phyloP scores from a whole-genome alignment of 75 land plant genomes.

The Sequoiadendron giganteum region DNA sequence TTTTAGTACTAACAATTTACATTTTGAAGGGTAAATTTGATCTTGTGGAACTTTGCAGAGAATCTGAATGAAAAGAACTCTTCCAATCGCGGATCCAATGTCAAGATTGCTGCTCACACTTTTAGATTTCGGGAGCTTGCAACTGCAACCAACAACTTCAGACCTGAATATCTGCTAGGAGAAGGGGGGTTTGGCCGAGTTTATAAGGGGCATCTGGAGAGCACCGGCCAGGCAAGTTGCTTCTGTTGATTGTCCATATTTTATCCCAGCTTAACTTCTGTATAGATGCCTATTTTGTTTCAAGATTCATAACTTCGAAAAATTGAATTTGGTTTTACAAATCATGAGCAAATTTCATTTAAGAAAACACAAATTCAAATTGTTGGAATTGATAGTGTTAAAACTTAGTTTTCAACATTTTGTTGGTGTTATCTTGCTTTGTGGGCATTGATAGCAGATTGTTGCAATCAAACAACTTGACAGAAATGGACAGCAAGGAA shows the following conservation, averaged over 20 bases:
- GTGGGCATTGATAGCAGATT: constrained; percentile 20
- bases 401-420: background rate
- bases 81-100: constrained; percentile 39
- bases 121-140: constrained; percentile 75
- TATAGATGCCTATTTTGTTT: background rate
- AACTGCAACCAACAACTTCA: constrained; percentile 57
- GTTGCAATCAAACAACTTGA: constrained; percentile 76
- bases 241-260: background rate
- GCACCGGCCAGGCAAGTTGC: constrained; percentile 42
- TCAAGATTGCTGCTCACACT: constrained; percentile 79
- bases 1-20: background rate
- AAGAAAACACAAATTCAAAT: background rate
- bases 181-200: constrained; percentile 86
- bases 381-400: background rate
- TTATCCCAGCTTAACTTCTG: background rate
- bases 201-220: constrained; percentile 62
- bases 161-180: constrained; percentile 61
- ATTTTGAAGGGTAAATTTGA: background rate
- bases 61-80: background rate
- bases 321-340: background rate
- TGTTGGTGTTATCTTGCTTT: background rate
- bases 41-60: background rate
- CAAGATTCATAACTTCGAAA: background rate
- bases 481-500: constrained; percentile 63
- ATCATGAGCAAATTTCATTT: background rate